phyloP scores from a whole-genome alignment of 805 yeast species.

The Sugiyamaella valdiviana region DNA sequence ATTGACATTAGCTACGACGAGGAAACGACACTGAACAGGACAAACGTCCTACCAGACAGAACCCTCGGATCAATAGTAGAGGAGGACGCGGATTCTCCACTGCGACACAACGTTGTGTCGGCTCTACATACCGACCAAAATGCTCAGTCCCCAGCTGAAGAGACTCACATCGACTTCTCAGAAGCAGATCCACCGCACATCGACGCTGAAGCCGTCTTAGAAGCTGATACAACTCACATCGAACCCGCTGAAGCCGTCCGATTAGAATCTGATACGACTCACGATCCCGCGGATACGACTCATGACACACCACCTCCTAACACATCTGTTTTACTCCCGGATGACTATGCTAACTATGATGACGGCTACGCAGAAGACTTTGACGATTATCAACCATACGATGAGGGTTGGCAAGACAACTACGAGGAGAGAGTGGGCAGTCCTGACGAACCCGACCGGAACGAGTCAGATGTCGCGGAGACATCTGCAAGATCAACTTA shows the following conservation, averaged over 20 bases:
- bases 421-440: background rate
- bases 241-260: no score
- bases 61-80: background rate
- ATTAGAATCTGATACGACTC: background rate
- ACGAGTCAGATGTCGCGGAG: background rate
- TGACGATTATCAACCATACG: conserved; percentile 2
- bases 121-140: no score
- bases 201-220: no score
- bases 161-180: no score
- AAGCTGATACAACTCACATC: no score
- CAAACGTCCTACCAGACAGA: no score
- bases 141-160: no score
- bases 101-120: no score
- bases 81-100: background rate
- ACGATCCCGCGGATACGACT: background rate
- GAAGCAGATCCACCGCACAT: no score
- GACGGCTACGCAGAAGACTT: background rate
- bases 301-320: background rate
- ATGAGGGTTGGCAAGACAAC: background rate
- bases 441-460: background rate
- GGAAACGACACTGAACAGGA: background rate
- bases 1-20: background rate
- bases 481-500: no score
- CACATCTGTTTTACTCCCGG: background rate
- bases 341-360: conserved; percentile 1